Evolutionary conservation across 2,329 filamentous ascomycete species (phyloP).

Genomic region (Colletotrichum sp.): DNA sequence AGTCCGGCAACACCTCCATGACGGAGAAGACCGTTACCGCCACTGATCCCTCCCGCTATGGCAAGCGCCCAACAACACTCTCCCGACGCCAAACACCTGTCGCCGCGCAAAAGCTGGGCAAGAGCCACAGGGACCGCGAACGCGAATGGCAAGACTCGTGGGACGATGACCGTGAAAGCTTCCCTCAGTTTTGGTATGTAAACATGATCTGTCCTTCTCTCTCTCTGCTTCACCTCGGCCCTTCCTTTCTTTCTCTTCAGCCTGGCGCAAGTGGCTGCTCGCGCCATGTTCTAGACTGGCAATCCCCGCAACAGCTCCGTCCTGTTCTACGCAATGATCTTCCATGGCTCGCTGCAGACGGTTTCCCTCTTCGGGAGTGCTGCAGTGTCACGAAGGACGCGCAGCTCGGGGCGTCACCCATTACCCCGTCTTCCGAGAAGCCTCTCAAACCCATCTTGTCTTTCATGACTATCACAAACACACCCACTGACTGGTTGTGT

Average conservation of each 20-base stretch:
- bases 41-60: conserved; percentile 49
- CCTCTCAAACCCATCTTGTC: conserved; percentile 29
- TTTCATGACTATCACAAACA: conserved; percentile 29
- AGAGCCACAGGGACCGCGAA: conserved; percentile 55
- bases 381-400: conserved; percentile 36
- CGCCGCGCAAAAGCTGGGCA: conserved; percentile 51
- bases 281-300: neutral
- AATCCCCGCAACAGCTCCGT: conserved; percentile 8
- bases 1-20: conserved; percentile 60
- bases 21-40: conserved; percentile 56
- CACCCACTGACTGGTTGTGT: conserved; percentile 30
- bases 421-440: neutral
- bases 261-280: neutral
- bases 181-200: conserved; percentile 69
- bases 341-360: neutral
- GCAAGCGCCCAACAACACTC: conserved; percentile 49
- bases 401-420: conserved; percentile 22
- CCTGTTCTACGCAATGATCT: conserved; percentile 8
- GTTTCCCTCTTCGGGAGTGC: conserved; percentile 27
- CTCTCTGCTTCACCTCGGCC: neutral
- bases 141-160: conserved; percentile 55
- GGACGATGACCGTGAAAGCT: conserved; percentile 66
- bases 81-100: conserved; percentile 47
- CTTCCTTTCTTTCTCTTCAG: neutral
- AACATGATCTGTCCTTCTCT: conserved; percentile 14